A percentile compares a stretch with the other conserved stretches of the same genome.
Conservation (phyloP, 2,329 filamentous ascomycete species). For the Aureobasidium sp. region DNA sequence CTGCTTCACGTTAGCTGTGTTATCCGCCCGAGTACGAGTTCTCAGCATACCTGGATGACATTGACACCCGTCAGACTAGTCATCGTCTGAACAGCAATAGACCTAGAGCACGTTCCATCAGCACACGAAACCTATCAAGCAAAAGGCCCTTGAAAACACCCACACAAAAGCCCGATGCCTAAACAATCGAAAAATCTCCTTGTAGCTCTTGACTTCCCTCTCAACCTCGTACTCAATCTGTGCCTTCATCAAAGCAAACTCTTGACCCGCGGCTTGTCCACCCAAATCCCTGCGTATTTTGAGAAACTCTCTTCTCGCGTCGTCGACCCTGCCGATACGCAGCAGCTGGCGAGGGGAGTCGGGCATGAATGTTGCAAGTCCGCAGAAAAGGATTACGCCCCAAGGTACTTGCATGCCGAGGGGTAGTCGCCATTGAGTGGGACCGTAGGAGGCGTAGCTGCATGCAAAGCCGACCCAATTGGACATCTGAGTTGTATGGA, state of each 20-base stretch:
- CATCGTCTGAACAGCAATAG: constrained; percentile 52
- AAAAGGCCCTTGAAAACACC: not conserved
- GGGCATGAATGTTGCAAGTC: constrained; percentile 50
- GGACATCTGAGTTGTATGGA: constrained; percentile 26
- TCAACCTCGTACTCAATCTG: constrained; percentile 49
- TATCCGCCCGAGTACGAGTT: constrained; percentile 18
- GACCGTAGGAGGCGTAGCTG: constrained; percentile 47
- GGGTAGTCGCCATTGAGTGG: constrained; percentile 49
- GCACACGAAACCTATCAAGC: not conserved
- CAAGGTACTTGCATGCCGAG: constrained; percentile 51
- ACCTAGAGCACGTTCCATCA: constrained; percentile 18
- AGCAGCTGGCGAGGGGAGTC: constrained; percentile 50
- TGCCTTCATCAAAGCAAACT: constrained; percentile 48
- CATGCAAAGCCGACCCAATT: constrained; percentile 54
- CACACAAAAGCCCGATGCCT: constrained; percentile 44
- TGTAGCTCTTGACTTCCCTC: constrained; percentile 46
- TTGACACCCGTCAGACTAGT: constrained; percentile 52
- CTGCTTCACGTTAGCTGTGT: not conserved
- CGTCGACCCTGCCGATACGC: constrained; percentile 42
- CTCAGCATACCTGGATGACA: constrained; percentile 39
- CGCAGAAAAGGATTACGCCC: constrained; percentile 49
- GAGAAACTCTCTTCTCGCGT: constrained; percentile 43
- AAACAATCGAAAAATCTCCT: constrained; percentile 48
- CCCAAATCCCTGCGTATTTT: constrained; percentile 43
- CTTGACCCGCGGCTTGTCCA: constrained; percentile 40